Conservation (phyloP, 257 asterid species). For the Cruciata laevipes region DNA sequence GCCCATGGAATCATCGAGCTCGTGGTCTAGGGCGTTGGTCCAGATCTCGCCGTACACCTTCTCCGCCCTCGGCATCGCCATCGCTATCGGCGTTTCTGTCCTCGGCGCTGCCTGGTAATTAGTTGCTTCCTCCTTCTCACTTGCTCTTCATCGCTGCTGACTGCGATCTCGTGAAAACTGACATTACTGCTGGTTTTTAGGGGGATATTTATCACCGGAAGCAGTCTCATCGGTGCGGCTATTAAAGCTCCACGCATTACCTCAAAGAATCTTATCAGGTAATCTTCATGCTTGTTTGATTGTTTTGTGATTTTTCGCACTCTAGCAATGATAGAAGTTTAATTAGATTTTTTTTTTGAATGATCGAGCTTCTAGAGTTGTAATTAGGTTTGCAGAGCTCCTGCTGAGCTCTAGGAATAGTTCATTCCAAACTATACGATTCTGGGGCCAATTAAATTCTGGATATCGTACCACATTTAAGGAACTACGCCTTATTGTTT, state of each 20-base stretch:
- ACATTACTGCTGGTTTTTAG: slow-evolving; percentile 8
- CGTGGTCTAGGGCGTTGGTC: slow-evolving; percentile 84
- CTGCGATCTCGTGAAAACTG: background rate
- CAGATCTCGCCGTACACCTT: slow-evolving; percentile 94
- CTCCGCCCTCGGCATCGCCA: slow-evolving; percentile 85
- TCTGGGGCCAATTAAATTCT: background rate
- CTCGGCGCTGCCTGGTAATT: slow-evolving; percentile 98
- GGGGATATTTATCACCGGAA: slow-evolving; percentile 51
- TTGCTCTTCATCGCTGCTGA: background rate
- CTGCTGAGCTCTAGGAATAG: background rate
- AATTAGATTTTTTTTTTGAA: background rate
- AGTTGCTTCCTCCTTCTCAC: background rate
- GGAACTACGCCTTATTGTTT: background rate
- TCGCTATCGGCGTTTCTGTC: slow-evolving; percentile 93
- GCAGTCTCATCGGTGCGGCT: slow-evolving; percentile 52
- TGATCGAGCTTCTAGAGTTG: background rate
- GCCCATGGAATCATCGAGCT: slow-evolving; percentile 63
- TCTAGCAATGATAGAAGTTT: background rate
- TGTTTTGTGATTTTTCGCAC: background rate
- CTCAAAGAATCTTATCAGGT: slow-evolving; percentile 47
- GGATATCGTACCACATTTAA: background rate
- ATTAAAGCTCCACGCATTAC: slow-evolving; percentile 52
- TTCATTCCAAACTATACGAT: background rate
- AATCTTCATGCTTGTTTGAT: background rate
- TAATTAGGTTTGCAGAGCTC: background rate